Conservation (phyloP, 805 yeast species). For the Wickerhamiella alocasiicola region DNA sequence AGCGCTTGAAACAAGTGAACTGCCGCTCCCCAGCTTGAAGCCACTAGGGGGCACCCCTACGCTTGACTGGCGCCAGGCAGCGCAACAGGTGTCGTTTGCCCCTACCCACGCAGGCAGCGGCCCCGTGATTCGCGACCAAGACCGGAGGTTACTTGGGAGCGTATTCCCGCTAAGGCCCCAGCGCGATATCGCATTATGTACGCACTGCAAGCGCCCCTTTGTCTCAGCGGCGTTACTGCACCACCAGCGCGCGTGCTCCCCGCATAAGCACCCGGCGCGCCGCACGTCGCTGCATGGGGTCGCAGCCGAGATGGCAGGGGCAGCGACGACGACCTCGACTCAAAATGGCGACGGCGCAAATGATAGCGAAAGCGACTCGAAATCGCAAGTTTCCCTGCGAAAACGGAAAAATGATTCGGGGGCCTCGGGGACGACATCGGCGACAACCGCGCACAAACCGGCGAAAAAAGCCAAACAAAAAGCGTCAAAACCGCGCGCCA, state of each 20-base stretch:
- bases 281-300: constrained; percentile 9
- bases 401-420: constrained; percentile 13
- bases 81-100: constrained; percentile 12
- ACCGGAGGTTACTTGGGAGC: constrained; percentile 20
- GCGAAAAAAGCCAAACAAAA: constrained; percentile 12
- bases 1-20: neutral
- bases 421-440: constrained; percentile 16
- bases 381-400: neutral
- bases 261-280: constrained; percentile 4
- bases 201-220: constrained; percentile 24
- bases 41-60: neutral
- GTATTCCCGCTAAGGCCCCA: constrained; percentile 21
- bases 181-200: constrained; percentile 22
- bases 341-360: neutral
- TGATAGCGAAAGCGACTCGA: neutral
- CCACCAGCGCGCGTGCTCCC: constrained; percentile 19
- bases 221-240: constrained; percentile 17
- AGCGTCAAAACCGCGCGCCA: constrained; percentile 14
- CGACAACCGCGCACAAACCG: constrained; percentile 13
- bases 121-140: constrained; percentile 18
- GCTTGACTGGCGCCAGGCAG: constrained; percentile 18
- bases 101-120: constrained; percentile 7
- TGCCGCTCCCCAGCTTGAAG: neutral
- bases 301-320: neutral
- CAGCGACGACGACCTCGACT: constrained; percentile 1